These are phyloP conservation scores for Solanum aculeatissimum DNA, from an alignment of 305 asterid species.

Conservation along the genomic window DNA sequence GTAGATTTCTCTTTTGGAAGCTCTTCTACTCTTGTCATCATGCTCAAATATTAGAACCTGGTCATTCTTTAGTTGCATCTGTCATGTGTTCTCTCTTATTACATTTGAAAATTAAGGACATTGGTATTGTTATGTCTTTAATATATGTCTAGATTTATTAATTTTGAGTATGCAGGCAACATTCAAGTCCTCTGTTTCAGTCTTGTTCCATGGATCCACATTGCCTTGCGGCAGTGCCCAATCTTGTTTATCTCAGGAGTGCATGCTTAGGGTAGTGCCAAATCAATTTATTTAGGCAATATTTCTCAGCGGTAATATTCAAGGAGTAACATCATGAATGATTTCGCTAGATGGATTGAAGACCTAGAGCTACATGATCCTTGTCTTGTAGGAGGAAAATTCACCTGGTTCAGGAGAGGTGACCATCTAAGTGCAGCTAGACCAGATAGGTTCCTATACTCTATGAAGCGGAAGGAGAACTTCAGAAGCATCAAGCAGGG, in stretches of 20 bases:
- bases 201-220: background rate
- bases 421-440: too few species aligned
- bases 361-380: too few species aligned
- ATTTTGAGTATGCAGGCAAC: background rate
- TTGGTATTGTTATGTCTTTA: background rate
- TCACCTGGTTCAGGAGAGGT: too few species aligned
- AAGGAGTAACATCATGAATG: background rate
- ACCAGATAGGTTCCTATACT: too few species aligned
- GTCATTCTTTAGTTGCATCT: background rate
- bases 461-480: too few species aligned
- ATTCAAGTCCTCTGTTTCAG: background rate
- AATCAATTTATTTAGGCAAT: background rate
- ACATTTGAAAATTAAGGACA: background rate
- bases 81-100: background rate
- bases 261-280: background rate
- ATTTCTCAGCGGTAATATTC: background rate
- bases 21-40: background rate
- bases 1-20: background rate
- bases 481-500: too few species aligned
- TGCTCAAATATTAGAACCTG: background rate
- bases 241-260: background rate
- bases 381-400: too few species aligned
- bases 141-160: background rate
- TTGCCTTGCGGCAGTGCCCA: background rate
- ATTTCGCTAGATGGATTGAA: too few species aligned